Conservation (phyloP, 129 eudicot genomes). For the Silybum marianum region DNA sequence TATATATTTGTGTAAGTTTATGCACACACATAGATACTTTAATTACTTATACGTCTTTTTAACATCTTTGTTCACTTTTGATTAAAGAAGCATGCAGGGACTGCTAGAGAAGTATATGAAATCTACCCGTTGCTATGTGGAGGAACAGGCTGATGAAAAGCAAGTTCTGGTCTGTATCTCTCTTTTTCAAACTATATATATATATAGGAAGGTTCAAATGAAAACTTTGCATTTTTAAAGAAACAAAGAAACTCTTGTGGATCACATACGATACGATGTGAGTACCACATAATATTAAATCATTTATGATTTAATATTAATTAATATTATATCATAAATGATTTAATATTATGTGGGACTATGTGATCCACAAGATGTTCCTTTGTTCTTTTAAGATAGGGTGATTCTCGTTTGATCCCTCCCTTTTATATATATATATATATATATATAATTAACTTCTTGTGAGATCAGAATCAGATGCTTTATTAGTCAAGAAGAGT, state of each 20-base stretch:
- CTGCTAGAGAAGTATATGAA: constrained; percentile 76
- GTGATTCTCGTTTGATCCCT: too few relatives aligned
- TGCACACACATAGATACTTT: not conserved
- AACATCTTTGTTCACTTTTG: constrained; percentile 22
- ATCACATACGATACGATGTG: too few relatives aligned
- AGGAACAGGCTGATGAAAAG: constrained; percentile 51
- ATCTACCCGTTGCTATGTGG: constrained; percentile 42
- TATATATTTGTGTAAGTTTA: not conserved
- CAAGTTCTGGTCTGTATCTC: constrained; percentile 57
- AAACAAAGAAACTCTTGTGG: too few relatives aligned
- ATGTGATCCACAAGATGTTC: too few relatives aligned
- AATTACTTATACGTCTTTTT: not conserved
- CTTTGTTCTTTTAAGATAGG: too few relatives aligned
- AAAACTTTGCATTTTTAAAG: too few relatives aligned
- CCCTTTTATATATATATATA: too few relatives aligned
- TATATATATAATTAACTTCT: not conserved
- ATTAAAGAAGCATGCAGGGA: constrained; percentile 78
- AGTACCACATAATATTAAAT: too few relatives aligned
- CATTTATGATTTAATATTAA: too few relatives aligned
- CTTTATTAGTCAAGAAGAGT: constrained; percentile 34
- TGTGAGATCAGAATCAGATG: constrained; percentile 10
- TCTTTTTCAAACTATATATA: not conserved
- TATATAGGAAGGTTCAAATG: too few relatives aligned
- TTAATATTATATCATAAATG: too few relatives aligned
- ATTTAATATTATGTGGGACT: too few relatives aligned